Base-by-base conservation (phyloP, 345 rosid species). In the Aegle marmelos region DNA sequence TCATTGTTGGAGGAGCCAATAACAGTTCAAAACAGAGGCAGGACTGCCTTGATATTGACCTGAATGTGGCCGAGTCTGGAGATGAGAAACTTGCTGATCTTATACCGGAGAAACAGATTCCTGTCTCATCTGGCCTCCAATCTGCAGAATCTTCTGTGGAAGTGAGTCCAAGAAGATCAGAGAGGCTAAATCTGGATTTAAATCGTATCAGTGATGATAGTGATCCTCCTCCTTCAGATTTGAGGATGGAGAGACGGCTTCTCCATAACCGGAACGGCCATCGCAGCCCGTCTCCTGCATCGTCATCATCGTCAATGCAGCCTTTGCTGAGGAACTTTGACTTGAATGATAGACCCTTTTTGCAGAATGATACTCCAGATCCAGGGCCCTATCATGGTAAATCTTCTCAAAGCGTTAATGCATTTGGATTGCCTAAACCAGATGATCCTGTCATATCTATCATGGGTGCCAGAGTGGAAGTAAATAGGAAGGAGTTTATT, bases 311-410 rank as follows among this genome's bases (percentile, higher is more conserved):
- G 25, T 83, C 89, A n/a, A 76, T 84, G 89, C 97, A 85, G 86
- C 91, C 86, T 64, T 78, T 85, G 30, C 72, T 84, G 74, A 90
- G 93, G 87, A 94, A 89, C 83, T 86, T 96, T 73, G 97, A 96
- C 89, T 87, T 96, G 90, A 96, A 96, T 76, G 99, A 96, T 79
- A 85, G 87, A 58, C 98, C 99, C 9, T 78, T 75, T 68, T 77
- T 80, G 77, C 86, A 81, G 45, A 85, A 64, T 27, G 90, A 90
- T 69, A 79, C 87, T 79, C 83, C 84, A 27, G 93, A 92, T 70
- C 93, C 81, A 67, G 92, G 85, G 59, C 76, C 79, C 17, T 75
- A 78, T 81, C 73, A 45, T 36, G 79, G 84, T 69, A 84, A 59
- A 59, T 63, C 83, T 67, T 81, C 88, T 31, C 89, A 80, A 78